phyloP scores from a whole-genome alignment of 306 rosid species.

The Mucuna pruriens region DNA sequence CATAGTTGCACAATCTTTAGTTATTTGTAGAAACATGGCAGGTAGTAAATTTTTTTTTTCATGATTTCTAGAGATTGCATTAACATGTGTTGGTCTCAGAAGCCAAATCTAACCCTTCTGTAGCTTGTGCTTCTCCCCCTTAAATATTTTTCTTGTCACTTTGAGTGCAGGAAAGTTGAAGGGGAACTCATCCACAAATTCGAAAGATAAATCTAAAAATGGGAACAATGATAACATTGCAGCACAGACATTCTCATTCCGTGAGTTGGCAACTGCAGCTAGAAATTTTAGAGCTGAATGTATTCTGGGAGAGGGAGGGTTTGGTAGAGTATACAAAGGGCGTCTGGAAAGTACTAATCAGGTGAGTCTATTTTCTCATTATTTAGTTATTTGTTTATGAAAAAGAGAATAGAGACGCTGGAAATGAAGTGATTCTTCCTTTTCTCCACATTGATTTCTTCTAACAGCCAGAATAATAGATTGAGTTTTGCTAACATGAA shows the following conservation, averaged over 20 bases:
- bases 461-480: background rate
- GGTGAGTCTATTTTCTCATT: conserved; percentile 51
- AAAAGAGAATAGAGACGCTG: conserved; percentile 18
- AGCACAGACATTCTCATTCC: conserved; percentile 86
- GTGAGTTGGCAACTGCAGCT: conserved; percentile 89
- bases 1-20: conserved; percentile 11
- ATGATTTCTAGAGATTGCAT: conserved; percentile 1
- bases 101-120: background rate
- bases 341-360: conserved; percentile 68
- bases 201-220: conserved; percentile 56
- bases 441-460: conserved; percentile 13
- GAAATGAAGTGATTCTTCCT: conserved; percentile 4
- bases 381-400: background rate
- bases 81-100: conserved; percentile 7
- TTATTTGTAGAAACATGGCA: conserved; percentile 4
- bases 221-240: conserved; percentile 79
- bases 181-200: conserved; percentile 60
- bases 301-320: conserved; percentile 90
- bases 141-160: conserved; percentile 18
- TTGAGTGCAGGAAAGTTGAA: conserved; percentile 57
- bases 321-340: conserved; percentile 95
- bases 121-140: conserved; percentile 29
- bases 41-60: conserved; percentile 2
- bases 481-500: conserved; percentile 1
- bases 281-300: conserved; percentile 85